Evolutionary conservation across 2,329 filamentous ascomycete genomes (phyloP), one percentile per base, ranked within the genome.

Genomic region (Aspergillus sp.): DNA sequence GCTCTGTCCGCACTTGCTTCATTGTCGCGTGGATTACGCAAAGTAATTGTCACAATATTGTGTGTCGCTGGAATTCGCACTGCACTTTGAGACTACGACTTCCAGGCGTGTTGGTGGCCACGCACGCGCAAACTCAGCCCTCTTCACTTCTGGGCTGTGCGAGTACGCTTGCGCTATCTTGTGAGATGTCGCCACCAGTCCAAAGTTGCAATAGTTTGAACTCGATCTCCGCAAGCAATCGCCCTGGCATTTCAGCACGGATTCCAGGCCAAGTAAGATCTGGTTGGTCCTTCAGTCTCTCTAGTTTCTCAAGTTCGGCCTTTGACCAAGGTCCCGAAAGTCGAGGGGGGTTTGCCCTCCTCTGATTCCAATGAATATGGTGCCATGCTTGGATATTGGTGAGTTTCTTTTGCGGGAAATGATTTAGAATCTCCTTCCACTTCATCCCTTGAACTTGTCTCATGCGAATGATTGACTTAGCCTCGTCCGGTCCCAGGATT

Each of bases 181-280:
- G 45, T 53, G 51, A 48, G 51, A 57, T 57, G 17, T 64, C 61
- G 41, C 64, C 64, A 11, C 64, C 64, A 44, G 61, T 66, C 69
- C 70, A 75, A 22, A 68, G 61, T 52, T 65, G 64, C 55, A 75
- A 58, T 53, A 74, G 55, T 49, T 74, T 66, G 56, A 69, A 70
- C 53, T 75, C 72, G 30, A 73, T 63, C 51, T 73, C 71, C 18
- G 63, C 56, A 43, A 62, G 61, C 15, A 68, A 65, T 20, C 71
- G 67, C 30, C 63, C 61, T 6, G 68, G 69, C n/a, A 75, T 54
- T n/a, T 59, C 56, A 17, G 55, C 53, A 42, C 63, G 64, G 32
- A 75, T 66, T 18, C 60, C 61, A 56, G 57, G 18, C 73, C 73
- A 75, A 39, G 63, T 64, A n/a, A 74, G 60, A 49, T 64, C 69